Evolutionary conservation across 257 asterid genomes (phyloP).

Genomic region (Solanum sparsipilum): DNA sequence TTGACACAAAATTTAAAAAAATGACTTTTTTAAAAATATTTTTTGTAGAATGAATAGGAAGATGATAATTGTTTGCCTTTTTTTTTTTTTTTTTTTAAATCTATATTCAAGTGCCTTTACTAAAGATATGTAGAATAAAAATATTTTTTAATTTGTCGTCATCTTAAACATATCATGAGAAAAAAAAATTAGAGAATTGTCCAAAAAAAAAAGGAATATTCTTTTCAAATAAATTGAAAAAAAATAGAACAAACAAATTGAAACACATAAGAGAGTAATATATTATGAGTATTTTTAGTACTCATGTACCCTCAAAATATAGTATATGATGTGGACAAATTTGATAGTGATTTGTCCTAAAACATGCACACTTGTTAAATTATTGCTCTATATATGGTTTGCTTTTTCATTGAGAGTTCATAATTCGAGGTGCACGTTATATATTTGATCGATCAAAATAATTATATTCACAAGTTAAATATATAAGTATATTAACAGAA

Average conservation of each 20-base stretch:
- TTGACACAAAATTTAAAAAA: too few species aligned
- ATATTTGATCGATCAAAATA: background rate
- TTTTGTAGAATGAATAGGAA: too few species aligned
- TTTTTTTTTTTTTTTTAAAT: too few species aligned
- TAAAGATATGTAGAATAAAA: background rate
- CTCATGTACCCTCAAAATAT: background rate
- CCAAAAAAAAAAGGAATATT: background rate
- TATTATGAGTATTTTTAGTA: background rate
- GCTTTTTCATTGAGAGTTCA: background rate
- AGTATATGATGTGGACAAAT: background rate
- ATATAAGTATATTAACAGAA: background rate
- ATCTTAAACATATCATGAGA: background rate
- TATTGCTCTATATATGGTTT: background rate
- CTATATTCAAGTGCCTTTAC: too few species aligned
- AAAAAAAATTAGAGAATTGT: background rate
- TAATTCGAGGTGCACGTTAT: background rate
- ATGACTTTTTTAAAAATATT: too few species aligned
- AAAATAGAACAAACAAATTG: background rate
- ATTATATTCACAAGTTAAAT: background rate
- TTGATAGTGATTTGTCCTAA: background rate
- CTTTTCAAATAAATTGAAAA: fast-evolving
- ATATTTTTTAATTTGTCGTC: background rate
- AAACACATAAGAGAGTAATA: background rate
- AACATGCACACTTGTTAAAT: background rate
- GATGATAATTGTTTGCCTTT: too few species aligned